Base-by-base conservation (phyloP, 192 early-diverging fungal genomes). In the Backusella parvicylindrica region DNA sequence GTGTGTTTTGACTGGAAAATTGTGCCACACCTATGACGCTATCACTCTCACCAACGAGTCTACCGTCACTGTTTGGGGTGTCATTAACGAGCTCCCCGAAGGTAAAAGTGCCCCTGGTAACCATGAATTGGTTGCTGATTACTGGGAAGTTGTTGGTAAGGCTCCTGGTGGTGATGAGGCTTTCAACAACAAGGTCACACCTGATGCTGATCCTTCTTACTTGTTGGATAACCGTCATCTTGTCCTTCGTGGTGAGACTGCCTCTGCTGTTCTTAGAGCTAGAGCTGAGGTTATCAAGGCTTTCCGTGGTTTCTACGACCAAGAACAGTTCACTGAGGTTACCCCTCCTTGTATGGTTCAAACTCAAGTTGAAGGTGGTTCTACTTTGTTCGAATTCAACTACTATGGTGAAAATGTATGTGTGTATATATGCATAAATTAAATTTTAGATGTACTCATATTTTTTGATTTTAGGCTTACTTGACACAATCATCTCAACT, bases 321-420 rank as follows among this genome's bases (percentile, higher is more conserved):
- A 80, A 37, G 85, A 84, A 36, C 87, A 88, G 15, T 93, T 93
- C 75, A 81, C 84, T 68, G 98, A 99, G 84, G 95, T 99, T 16
- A 98, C 93, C 13, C 97, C 98, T n/a, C 98, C 98, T 21, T 89
- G 94, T 79, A 95, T 99, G 95, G 98, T 99, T 28, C 97, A 99
- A 87, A 99, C 97, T 43, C 96, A 98, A 83, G 97, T 98, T 13
- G 98, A 99, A 85, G 98, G 98, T 69, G 98, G 98, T 8, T 91
- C 90, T 41, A 99, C 97, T 8, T 87, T 99, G 68, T 99, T 99
- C 69, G 85, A 87, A 53, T 92, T 99, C 81, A 84, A 98, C 79
- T 99, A 99, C 86, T 99, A 99, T 76, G 97, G 95, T 38, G 94
- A 98, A 80, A 83, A 91, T 81, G 90, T 47, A 47, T n/a, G n/a